These are phyloP conservation scores for Arthrobotrys megalospora DNA, from an alignment of 2,329 filamentous ascomycete genomes.

Conservation along the genomic window DNA sequence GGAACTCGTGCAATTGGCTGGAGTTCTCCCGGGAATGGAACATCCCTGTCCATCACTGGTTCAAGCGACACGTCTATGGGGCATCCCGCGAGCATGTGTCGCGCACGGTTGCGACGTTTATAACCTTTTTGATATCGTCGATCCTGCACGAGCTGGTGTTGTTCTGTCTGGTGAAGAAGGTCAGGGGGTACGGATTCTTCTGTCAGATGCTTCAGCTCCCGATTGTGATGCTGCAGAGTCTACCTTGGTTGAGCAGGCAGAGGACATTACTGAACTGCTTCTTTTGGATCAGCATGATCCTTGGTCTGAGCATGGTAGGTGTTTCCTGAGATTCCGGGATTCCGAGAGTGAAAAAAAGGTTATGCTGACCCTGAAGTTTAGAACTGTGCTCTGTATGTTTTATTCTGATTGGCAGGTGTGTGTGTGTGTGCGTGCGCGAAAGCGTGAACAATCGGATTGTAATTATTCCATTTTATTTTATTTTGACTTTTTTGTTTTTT, in stretches of 20 bases:
- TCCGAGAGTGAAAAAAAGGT: conserved; percentile 11
- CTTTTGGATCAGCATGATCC: conserved; percentile 93
- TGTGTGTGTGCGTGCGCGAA: no score
- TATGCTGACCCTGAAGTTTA: not conserved
- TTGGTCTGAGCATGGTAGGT: conserved; percentile 84
- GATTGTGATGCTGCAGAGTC: conserved; percentile 91
- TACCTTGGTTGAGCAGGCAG: conserved; percentile 79
- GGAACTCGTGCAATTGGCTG: conserved; percentile 88
- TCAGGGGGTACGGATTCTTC: conserved; percentile 92
- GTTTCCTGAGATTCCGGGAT: not conserved
- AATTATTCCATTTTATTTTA: not conserved
- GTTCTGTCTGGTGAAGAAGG: conserved; percentile 97
- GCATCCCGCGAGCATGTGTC: conserved; percentile 84
- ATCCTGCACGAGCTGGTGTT: conserved; percentile 95
- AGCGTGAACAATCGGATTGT: no score
- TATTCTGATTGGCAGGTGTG: conserved; percentile 44
- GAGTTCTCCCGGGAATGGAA: conserved; percentile 98
- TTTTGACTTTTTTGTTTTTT: not conserved
- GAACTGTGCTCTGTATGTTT: conserved; percentile 48
- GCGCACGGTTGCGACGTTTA: conserved; percentile 81
- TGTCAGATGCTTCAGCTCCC: conserved; percentile 98
- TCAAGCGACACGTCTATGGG: conserved; percentile 92
- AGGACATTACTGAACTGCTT: conserved; percentile 88
- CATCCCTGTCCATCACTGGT: conserved; percentile 95
- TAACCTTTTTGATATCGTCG: conserved; percentile 92